These are phyloP conservation scores for Entomortierella lignicola DNA, from an alignment of 192 early-diverging fungal species.

Conservation along the genomic window DNA sequence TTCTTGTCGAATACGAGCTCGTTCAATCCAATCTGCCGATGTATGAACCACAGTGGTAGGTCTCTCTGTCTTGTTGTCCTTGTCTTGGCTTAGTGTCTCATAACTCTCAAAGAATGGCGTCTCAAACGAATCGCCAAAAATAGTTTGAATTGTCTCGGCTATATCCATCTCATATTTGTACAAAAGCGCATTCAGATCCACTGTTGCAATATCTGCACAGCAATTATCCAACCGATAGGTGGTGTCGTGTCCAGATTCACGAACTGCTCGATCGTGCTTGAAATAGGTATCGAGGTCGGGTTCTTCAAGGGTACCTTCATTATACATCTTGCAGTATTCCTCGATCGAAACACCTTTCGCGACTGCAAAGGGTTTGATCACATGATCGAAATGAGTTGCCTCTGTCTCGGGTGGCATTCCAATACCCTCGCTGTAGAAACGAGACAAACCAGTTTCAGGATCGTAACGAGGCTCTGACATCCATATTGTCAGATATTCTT, in stretches of 20 bases:
- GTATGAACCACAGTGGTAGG: slow-evolving; percentile 55
- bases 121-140: slow-evolving; percentile 67
- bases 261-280: slow-evolving; percentile 96
- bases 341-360: slow-evolving; percentile 71
- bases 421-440: slow-evolving; percentile 88
- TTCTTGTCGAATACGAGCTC: slow-evolving; percentile 70
- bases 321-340: slow-evolving; percentile 83
- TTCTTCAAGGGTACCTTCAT: slow-evolving; percentile 72
- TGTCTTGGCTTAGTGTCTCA: neutral
- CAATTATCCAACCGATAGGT: slow-evolving; percentile 92
- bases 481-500: slow-evolving; percentile 96
- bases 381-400: slow-evolving; percentile 88
- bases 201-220: slow-evolving; percentile 91
- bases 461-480: slow-evolving; percentile 84
- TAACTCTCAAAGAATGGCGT: slow-evolving; percentile 48
- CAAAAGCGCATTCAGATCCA: slow-evolving; percentile 94
- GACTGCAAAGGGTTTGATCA: slow-evolving; percentile 83
- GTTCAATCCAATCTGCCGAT: slow-evolving; percentile 68
- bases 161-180: slow-evolving; percentile 98
- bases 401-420: slow-evolving; percentile 99
- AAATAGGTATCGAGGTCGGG: slow-evolving; percentile 95
- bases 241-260: slow-evolving; percentile 98
- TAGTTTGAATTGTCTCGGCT: slow-evolving; percentile 73
- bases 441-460: slow-evolving; percentile 76
- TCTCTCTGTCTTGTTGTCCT: slow-evolving; percentile 6